Percentiles rank a stretch among this genome's conserved stretches.
Evolutionary conservation across 768 basidiomycete genomes (phyloP).

Genomic region (Exidia glandulosa): DNA sequence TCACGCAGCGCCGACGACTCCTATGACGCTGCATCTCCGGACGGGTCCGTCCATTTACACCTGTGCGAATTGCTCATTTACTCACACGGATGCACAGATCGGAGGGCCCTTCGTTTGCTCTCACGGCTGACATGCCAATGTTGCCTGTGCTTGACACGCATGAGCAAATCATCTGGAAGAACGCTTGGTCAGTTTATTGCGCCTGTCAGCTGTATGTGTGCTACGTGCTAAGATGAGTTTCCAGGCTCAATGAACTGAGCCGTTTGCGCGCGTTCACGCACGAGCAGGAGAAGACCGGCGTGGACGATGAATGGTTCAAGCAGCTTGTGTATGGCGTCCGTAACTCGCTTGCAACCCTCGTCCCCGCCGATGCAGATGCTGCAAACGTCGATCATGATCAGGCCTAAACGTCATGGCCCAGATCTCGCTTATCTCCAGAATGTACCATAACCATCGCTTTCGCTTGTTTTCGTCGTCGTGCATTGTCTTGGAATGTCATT

Average conservation of each 20-base stretch:
- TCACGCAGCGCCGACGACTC: neutral
- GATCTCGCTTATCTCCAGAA: neutral
- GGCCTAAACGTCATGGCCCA: neutral
- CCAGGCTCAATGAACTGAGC: constrained; percentile 67
- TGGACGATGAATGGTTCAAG: constrained; percentile 74
- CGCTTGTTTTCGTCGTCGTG: no score
- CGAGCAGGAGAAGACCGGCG: constrained; percentile 74
- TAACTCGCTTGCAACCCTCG: constrained; percentile 27
- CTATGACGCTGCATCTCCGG: neutral
- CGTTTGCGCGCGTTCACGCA: constrained; percentile 64
- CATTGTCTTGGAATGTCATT: no score
- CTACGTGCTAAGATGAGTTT: constrained; percentile 4
- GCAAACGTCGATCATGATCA: neutral
- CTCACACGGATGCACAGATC: neutral
- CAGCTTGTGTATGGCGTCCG: constrained; percentile 79
- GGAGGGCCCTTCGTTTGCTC: neutral
- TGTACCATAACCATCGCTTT: neutral
- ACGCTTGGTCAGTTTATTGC: neutral
- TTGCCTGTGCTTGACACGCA: neutral
- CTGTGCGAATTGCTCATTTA: neutral
- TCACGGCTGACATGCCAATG: neutral
- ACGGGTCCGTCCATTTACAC: neutral
- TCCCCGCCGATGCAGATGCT: neutral
- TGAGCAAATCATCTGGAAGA: neutral
- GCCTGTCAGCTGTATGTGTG: neutral